Evolutionary conservation across 495 filamentous ascomycete species (phyloP), one percentile per base, ranked within the genome.

Genomic region (Tuber magnatum): DNA sequence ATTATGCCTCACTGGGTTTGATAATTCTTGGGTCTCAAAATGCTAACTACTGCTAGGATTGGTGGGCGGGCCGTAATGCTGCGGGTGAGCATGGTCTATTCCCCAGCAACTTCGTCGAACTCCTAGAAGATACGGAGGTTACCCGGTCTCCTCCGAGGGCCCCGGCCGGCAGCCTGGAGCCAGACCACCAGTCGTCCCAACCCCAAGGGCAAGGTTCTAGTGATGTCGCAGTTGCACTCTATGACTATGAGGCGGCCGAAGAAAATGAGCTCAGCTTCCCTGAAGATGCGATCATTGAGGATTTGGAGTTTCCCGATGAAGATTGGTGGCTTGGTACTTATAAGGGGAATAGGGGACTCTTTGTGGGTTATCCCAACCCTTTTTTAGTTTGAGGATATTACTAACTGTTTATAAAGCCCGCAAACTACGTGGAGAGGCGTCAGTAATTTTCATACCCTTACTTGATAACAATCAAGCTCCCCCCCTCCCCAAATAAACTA

Each of bases 241-340:
- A 97, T 83, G 95, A 99, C 79, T 99, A 99, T 77, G 94, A 97
- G 82, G 95, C 95, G 46, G 94, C 94, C 0, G 95, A 99, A 83
- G 96, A 97, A 75, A 99, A 99, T 80, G 95, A 99, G 84, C 84
- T 99, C 73, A 93, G 90, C 80, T 99, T 99, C 83, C 93, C 93
- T 0, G 95, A 99, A 80, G 90, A 90, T 8, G 94, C 92, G 41
- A 93, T 86, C 69, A 92, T 99, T 38, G 76, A 79, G 72, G 71
- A 83, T 73, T 71, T 83, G 44, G 92, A 97, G 84, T 98, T 98
- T 85, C 96, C 96, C 7, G 95, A 98, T 82, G 94, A 98, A 76
- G 95, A 98, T 82, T 99, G 95, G 95, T 99, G 95, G 95, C 89
- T 92, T 76, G 95, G 95, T 51, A 89, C 92, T 76, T 96, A 93